Evolutionary conservation across 345 rosid species (phyloP), one percentile per base, ranked within the genome.

Genomic region (Eucalyptus victrix): DNA sequence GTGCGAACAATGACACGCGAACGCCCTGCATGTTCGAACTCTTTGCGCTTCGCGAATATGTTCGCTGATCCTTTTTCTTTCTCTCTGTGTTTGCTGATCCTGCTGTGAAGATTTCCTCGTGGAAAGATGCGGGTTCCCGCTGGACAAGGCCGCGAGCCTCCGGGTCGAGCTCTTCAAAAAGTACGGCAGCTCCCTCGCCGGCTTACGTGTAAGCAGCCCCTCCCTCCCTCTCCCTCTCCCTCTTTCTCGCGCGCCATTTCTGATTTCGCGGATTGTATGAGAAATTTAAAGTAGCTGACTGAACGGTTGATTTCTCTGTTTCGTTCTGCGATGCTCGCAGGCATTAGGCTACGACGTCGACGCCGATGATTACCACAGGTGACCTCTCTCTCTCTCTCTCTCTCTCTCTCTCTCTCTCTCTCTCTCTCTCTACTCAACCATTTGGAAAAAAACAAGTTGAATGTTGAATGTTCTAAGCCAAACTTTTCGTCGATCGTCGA

Each of bases 111-210:
- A 92, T 88, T 97, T 95, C 93, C 96, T 97, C 9, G 92, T 94
- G 16, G 97, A 96, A 91, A 95, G 93, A 92, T 96, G 93, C 60
- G 99, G 98, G 80, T 94, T 96, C 58, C 1, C 95, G 6, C 93
- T 89, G 90, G 90, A 81, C 87, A 93, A 96, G 92, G 98, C 99
- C 86, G 85, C 96, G 12, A 93, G 87, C 86, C 90, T 94, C 86
- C 96, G 98, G 90, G 94, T 92, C 83, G 96, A 97, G 86, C 98
- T 97, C 89, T 97, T 97, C 93, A 96, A 93, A 91, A 93, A 95
- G 62, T 94, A 97, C 90, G 98, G 98, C 90, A 97, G 99, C 93
- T 94, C 99, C 69, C 99, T 97, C 6, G 98, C 98, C 89, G 99
- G 99, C 89, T 91, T 97, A 69, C 94, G 99, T 83, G 99, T 97